Evolutionary conservation across 163 green algal genomes (phyloP), one percentile per base, ranked within the genome.

Genomic region (Scenedesmus sp.): DNA sequence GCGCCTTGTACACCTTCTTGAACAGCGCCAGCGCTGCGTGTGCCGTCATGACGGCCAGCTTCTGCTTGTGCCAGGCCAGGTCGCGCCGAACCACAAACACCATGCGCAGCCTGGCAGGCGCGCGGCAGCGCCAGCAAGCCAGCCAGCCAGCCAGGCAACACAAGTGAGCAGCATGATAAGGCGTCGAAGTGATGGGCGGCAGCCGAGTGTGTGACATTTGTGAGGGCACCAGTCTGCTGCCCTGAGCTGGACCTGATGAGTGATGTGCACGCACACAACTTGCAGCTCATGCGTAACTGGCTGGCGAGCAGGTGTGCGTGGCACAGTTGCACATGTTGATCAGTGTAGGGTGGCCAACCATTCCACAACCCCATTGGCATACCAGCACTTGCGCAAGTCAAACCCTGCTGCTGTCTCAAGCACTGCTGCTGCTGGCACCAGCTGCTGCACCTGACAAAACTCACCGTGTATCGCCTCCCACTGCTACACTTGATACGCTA

Each of bases 1-100:
- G 35, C 35, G 72, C 40, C 53, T 91, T 91, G 68, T 90, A 91
- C 30, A 87, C 20, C 87, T 91, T 91, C 13, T 91, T 91, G 53
- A 91, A 91, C 26, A 91, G 87, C 13, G 73, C 73, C n/a, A 91
- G 87, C 40, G 53, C 56, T 85, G 87, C 87, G 37, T 80, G 56
- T 56, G 87, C 87, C 16, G 51, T 56, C 87, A 91, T 91, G n/a
- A 91, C 87, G 37, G 87, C n/a, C 24, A 81, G 42, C 59, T 86
- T 91, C 87, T 91, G 87, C 49, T 68, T 80, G 37, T 18, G 20
- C 87, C 87, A 91, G 18, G 4, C 13, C 33, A 91, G 59, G 49
- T 91, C 87, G 26, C 49, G 44, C 20, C 87, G 73, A 30, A 91
- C 79, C 24, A 91, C 49, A 82, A 91, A 87, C 73, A 87, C 87